phyloP scores from a whole-genome alignment of 1,284 basidiomycete species.

The Pyrrhoderma lamaoense region DNA sequence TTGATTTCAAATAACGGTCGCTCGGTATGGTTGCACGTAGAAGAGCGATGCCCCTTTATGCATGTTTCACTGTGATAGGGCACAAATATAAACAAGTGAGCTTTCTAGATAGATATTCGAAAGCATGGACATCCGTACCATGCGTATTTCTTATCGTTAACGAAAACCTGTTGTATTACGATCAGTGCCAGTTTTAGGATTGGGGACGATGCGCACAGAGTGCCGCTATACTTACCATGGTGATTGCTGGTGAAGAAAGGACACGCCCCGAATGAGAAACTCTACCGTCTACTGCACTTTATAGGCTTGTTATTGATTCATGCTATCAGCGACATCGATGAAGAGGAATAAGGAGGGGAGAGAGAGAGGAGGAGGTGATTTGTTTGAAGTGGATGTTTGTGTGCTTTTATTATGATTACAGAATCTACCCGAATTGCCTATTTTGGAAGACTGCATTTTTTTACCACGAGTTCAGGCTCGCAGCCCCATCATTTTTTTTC shows the following conservation, averaged over 20 bases:
- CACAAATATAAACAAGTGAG: neutral
- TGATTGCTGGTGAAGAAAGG: slow-evolving; percentile 8
- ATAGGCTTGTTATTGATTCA: slow-evolving; percentile 21
- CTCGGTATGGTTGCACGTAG: slow-evolving; percentile 69
- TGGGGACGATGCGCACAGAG: slow-evolving; percentile 1
- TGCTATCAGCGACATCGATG: slow-evolving; percentile 18
- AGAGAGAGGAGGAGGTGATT: neutral
- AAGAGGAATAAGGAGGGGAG: slow-evolving; percentile 10
- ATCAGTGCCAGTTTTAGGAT: neutral
- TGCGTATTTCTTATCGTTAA: slow-evolving; percentile 76
- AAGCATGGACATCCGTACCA: slow-evolving; percentile 41
- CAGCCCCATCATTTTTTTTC: too few species aligned
- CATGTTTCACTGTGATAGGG: slow-evolving; percentile 59
- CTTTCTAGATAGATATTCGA: neutral
- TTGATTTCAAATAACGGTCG: slow-evolving; percentile 74
- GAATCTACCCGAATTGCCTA: too few species aligned
- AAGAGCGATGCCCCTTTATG: slow-evolving; percentile 79
- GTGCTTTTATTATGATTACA: too few species aligned
- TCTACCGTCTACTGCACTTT: slow-evolving; percentile 30
- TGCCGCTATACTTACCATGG: slow-evolving; percentile 14
- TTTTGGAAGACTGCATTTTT: too few species aligned
- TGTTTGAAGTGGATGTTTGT: too few species aligned
- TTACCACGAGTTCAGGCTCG: too few species aligned
- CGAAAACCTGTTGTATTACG: slow-evolving; percentile 47
- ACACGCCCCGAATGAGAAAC: slow-evolving; percentile 8